These are phyloP conservation scores for Termitomyces sp. DNA, from an alignment of 768 basidiomycete genomes.

Conservation along the genomic window DNA sequence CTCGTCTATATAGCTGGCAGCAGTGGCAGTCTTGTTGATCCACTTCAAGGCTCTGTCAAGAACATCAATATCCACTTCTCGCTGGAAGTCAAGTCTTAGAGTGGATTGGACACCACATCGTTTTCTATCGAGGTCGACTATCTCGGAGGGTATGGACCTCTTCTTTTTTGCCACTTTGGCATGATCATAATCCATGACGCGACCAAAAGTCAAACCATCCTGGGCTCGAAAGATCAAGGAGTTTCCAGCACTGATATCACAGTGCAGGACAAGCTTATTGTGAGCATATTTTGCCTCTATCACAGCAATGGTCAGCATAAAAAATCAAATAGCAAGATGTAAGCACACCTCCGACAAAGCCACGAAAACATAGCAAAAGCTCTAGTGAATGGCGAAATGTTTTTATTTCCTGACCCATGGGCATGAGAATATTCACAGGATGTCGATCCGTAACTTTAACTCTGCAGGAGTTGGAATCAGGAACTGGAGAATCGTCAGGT, in stretches of 20 bases:
- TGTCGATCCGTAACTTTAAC: not conserved
- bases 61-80: not conserved
- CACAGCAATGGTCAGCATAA: not conserved
- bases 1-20: not conserved
- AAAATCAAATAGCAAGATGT: not conserved
- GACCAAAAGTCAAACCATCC: not conserved
- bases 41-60: not conserved
- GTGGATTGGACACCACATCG: rapidly evolving
- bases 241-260: not conserved
- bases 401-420: not conserved
- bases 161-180: not conserved
- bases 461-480: not conserved
- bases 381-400: not conserved
- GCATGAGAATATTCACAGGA: slow-evolving; percentile 1
- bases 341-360: not conserved
- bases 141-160: too few relatives aligned
- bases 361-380: not conserved
- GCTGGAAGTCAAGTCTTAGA: not conserved
- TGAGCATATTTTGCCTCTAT: not conserved
- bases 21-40: too few relatives aligned
- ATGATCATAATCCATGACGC: slow-evolving; percentile 2
- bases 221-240: not conserved
- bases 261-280: not conserved
- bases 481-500: not conserved
- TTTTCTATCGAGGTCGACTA: not conserved